A percentile compares a stretch with the other conserved stretches of the same genome.
phyloP scores from a whole-genome alignment of 257 asterid genomes.

The Cruciata laevipes region DNA sequence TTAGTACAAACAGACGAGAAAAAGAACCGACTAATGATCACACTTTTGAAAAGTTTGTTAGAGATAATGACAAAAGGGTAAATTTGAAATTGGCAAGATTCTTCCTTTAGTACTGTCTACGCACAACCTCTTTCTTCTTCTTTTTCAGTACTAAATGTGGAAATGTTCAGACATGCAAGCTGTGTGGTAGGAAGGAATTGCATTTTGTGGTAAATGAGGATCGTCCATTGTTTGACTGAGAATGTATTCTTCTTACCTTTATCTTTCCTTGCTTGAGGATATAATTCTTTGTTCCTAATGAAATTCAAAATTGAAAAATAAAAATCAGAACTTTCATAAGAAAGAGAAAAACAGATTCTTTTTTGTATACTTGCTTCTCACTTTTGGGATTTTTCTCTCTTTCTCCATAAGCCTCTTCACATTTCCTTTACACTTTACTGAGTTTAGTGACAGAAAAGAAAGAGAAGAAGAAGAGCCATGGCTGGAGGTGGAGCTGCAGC shows the following conservation, averaged over 20 bases:
- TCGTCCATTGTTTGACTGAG: slow-evolving; percentile 16
- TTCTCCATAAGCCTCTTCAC: slow-evolving; percentile 27
- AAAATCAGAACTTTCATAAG: slow-evolving; percentile 13
- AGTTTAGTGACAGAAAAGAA: slow-evolving; percentile 6
- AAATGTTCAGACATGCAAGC: slow-evolving; percentile 8
- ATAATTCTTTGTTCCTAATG: slow-evolving; percentile 13
- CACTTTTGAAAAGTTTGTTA: slow-evolving; percentile 14
- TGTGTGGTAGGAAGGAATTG: not conserved
- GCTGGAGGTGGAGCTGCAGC: slow-evolving; percentile 73
- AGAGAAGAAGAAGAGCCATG: slow-evolving; percentile 28
- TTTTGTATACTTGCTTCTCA: slow-evolving; percentile 30
- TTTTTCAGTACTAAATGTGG: not conserved
- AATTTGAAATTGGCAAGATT: not conserved
- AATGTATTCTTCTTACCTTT: slow-evolving; percentile 51
- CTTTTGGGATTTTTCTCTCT: slow-evolving; percentile 19
- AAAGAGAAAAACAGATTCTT: slow-evolving; percentile 34
- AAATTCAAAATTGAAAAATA: slow-evolving; percentile 5
- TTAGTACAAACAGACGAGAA: slow-evolving; percentile 9
- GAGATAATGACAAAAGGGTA: not conserved
- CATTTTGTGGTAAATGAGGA: slow-evolving; percentile 4
- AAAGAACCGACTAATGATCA: slow-evolving; percentile 13
- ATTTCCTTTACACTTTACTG: slow-evolving; percentile 19
- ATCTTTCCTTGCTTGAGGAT: slow-evolving; percentile 35
- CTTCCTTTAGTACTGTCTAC: not conserved
- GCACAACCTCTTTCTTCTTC: not conserved